Conservation (phyloP, 2,329 filamentous ascomycete species). For the Penicillium sumatraense region DNA sequence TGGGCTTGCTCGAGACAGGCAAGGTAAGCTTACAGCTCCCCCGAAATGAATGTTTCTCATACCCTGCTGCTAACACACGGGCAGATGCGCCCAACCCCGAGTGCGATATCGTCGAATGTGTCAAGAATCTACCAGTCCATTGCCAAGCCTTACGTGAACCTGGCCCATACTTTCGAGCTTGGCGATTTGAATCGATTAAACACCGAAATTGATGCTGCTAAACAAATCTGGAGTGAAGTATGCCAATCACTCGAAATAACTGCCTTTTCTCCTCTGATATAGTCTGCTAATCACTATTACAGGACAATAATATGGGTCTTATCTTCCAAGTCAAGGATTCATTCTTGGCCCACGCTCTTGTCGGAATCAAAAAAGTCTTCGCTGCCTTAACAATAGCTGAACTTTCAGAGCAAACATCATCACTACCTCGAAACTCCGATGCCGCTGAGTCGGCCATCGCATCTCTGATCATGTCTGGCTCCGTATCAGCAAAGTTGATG, state of each 20-base stretch:
- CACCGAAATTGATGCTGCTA: constrained; percentile 65
- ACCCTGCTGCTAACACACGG: constrained; percentile 7
- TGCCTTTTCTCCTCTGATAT: background rate
- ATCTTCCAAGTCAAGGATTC: constrained; percentile 70
- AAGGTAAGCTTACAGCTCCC: constrained; percentile 51
- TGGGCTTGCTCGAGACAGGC: constrained; percentile 73
- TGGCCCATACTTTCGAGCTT: constrained; percentile 71
- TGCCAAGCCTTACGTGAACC: constrained; percentile 70
- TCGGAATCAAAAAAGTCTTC: constrained; percentile 74
- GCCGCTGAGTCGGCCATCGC: constrained; percentile 42
- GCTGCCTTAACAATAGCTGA: constrained; percentile 62
- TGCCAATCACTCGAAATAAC: constrained; percentile 22
- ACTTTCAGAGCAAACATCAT: constrained; percentile 41
- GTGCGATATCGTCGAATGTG: constrained; percentile 58
- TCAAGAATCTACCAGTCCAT: constrained; percentile 62
- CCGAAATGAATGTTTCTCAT: background rate
- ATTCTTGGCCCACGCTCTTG: constrained; percentile 76
- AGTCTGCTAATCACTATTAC: constrained; percentile 13
- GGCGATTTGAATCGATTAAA: constrained; percentile 64
- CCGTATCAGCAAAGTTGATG: constrained; percentile 57
- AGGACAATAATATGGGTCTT: constrained; percentile 75
- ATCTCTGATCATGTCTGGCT: constrained; percentile 55
- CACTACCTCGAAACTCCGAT: constrained; percentile 26
- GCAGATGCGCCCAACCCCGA: constrained; percentile 57
- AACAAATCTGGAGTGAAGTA: constrained; percentile 64